Base-by-base conservation (phyloP, 495 filamentous ascomycete species). In the Penicillium canariense region DNA sequence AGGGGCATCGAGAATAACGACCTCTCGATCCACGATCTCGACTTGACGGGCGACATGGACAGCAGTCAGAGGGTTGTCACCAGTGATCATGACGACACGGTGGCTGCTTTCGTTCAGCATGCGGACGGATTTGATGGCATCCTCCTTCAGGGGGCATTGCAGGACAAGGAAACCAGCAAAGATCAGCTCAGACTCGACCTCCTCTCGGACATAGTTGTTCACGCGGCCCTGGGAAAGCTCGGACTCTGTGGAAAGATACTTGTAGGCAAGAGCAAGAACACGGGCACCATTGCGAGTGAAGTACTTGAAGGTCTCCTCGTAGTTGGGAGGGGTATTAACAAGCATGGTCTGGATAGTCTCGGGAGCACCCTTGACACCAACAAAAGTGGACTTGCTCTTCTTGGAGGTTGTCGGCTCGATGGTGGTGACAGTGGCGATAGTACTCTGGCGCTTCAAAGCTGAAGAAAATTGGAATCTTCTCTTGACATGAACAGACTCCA, bases 31-130 rank as follows among this genome's bases (percentile, higher is more conserved):
- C 18, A 99, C 89, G 66, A 99, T 99, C 63, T 99, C 94, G 32
- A 99, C 94, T 67, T 97, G 85, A 38, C 87, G 86, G 11, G 94
- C 94, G 54, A 99, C 94, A 67, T 99, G 93, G 22, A 94, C 88
- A 58, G 94, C 94, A 20, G 94, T 99, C 35, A 99, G 80, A 18
- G 94, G 92, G 66, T 99, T 99, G 71, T 99, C 94, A 62, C 94
- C 94, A 43, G 94, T 99, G 52, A 99, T 99, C 94, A 99, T 99
- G 60, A 97, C 89, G 51, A 95, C 90, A 59, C 94, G 90, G 75
- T 99, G 94, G 72, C 90, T 96, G 71, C 93, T 96, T 75, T 97
- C 95, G 66, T 96, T 99, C 52, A 99, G 80, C 94, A 99, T 97
- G 40, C 86, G 89, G 26, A 97, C 90, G 17, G 94, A 81, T 63